These are phyloP conservation scores for Heterobasidion parviporum DNA, from an alignment of 1,284 basidiomycete species.

Conservation along the genomic window DNA sequence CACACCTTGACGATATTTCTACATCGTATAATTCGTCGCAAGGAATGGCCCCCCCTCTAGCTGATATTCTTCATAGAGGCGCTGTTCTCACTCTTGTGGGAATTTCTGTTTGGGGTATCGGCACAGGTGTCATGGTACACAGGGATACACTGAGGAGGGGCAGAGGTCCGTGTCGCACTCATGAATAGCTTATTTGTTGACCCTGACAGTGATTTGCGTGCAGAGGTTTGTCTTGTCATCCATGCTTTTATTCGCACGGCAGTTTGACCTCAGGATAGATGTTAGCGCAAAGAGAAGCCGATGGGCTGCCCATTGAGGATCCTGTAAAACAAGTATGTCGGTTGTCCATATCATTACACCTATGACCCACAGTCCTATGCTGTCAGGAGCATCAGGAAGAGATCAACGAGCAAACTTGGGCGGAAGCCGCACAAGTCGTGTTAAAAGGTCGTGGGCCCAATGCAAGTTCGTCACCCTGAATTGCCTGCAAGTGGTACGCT, in stretches of 20 bases:
- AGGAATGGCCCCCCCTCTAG: conserved; percentile 4
- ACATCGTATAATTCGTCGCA: background rate
- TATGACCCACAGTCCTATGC: background rate
- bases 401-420: conserved; percentile 11
- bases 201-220: background rate
- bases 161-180: conserved; percentile 9
- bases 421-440: conserved; percentile 10
- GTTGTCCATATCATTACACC: too few relatives aligned
- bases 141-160: conserved; percentile 10
- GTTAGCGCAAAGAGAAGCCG: conserved; percentile 10
- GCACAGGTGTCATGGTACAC: conserved; percentile 9
- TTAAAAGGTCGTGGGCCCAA: background rate
- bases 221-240: background rate
- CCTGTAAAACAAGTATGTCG: conserved; percentile 5
- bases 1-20: background rate
- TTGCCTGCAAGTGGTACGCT: too few relatives aligned
- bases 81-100: conserved; percentile 9
- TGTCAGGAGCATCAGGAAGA: conserved; percentile 8
- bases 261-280: conserved; percentile 6
- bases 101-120: conserved; percentile 9
- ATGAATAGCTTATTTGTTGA: background rate
- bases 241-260: background rate
- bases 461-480: too few relatives aligned
- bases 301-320: conserved; percentile 7
- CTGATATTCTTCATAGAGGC: conserved; percentile 12